Base-by-base conservation (phyloP, 169 alveolate genomes). In the Plasmodium gaboni region DNA sequence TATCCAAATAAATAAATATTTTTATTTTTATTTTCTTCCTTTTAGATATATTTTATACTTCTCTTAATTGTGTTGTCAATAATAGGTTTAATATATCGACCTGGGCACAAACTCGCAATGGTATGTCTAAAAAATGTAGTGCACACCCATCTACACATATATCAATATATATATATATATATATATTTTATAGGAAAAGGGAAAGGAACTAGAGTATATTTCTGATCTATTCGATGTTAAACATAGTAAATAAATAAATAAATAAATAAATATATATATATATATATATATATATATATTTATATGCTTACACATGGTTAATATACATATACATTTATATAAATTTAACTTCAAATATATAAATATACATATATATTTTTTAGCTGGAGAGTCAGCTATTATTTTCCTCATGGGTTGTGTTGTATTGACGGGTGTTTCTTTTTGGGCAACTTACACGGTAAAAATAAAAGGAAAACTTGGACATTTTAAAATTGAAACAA, bases 391-490 rank as follows among this genome's bases (percentile, higher is more conserved):
- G 42, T 78, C 89, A 13, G 89, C 89, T 6, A 65, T 78, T 59
- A 17, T 78, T 10, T 78, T 78, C 28, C 50, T 78, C 55, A 78
- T 78, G 89, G 89, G 89, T 44, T 78, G 89, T 46, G 80, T 78
- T 28, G 80, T 60, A 32, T 22, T 78, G 44, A 51, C 63, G 15
- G 89, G 89, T 17, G 89, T 78, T 26, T 78, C 89, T 6, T 78
- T 78, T 53, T 78, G 89, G 89, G 80, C 53, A n/a, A 65, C 89
- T 7, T 78, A 78, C 71, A 78, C 89, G 57, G 89, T 78, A 78
- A 64, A 65, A 4, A 72, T 28, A 73, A 28, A 67, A 5, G 10
- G 8, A 42, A 38, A 50, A 26, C 38, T 6, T 50, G 42, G 46
- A 22, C 74, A 44, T 53, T 17, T 57, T 10, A n/a, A 24, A 15